Base-by-base conservation (phyloP, 2,329 filamentous ascomycete species). In the Meredithiella fracta region DNA sequence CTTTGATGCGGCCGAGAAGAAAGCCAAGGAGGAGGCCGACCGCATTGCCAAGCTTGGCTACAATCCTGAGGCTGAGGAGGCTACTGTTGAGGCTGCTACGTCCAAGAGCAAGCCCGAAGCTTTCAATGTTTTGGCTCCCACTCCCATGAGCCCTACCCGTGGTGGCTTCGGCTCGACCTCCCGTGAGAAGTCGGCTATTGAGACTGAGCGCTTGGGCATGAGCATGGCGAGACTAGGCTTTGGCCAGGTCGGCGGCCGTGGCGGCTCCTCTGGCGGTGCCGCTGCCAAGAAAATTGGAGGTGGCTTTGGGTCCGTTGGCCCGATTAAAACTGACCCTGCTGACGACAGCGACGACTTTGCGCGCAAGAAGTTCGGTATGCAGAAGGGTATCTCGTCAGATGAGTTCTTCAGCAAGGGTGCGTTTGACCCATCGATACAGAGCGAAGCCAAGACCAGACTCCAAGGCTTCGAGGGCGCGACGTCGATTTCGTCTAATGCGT, bases 331-430 rank as follows among this genome's bases (percentile, higher is more conserved):
- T 29, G 71, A 79, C 57, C 42, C 47, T 37, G 23, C 58, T 82
- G 80, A 80, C 60, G 88, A 96, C 58, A 82, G 84, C 55, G 81
- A 96, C 64, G 82, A 80, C 65, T 94, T 87, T 66, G 88, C 90
- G 4, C 85, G 86, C 64, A 73, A 79, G 65, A 95, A 95, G 69
- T 98, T 98, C 65, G 91, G 90, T 59, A 71, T 70, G 47, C 92
- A 98, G 68, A 97, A 97, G 74, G 86, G 86, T 63, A 98, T 98
- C 62, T 96, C 89, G 0, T 96, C 90, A 0, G 92, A 98, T 67
- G 92, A 98, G 67, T 98, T 94, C 76, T 98, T 98, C 66, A 89
- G 91, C 64, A 91, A 92, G 67, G 87, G 89, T 54, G 72, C 78
- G 56, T 97, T 83, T 69, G 90, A 98, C 66, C 82, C 90, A 38